phyloP scores from a whole-genome alignment of 495 filamentous ascomycete species.

The Penicillium robsamsonii region DNA sequence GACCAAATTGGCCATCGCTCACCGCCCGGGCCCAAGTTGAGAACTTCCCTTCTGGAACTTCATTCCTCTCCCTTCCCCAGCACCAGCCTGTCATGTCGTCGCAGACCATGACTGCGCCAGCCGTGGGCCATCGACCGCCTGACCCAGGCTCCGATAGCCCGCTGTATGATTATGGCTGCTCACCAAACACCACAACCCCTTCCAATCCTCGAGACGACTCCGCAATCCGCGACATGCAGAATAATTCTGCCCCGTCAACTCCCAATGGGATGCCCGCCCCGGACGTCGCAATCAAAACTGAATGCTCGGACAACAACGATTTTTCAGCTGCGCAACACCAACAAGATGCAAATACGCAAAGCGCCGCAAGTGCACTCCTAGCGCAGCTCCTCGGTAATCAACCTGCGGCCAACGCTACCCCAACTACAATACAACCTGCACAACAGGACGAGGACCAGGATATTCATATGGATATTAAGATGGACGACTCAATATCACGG shows the following conservation, averaged over 20 bases:
- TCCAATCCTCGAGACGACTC: slow-evolving; percentile 44
- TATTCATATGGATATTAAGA: slow-evolving; percentile 15
- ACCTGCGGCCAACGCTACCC: slow-evolving; percentile 23
- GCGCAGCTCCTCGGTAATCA: slow-evolving; percentile 46
- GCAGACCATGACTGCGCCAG: slow-evolving; percentile 57
- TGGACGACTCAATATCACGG: slow-evolving; percentile 23
- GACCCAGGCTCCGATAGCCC: slow-evolving; percentile 45
- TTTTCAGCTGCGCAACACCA: slow-evolving; percentile 15
- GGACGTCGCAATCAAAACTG: slow-evolving; percentile 39
- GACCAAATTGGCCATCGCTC: slow-evolving; percentile 30
- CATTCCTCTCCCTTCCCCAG: slow-evolving; percentile 28
- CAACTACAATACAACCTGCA: slow-evolving; percentile 15
- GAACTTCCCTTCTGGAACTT: slow-evolving; percentile 32
- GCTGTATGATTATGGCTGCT: slow-evolving; percentile 41
- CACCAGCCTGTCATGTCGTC: slow-evolving; percentile 50
- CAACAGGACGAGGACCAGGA: slow-evolving; percentile 19
- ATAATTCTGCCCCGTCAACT: slow-evolving; percentile 44
- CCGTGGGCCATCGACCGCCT: slow-evolving; percentile 51
- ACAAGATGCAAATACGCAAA: slow-evolving; percentile 33
- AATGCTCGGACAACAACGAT: slow-evolving; percentile 23
- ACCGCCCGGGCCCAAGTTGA: slow-evolving; percentile 33
- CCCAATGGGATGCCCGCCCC: slow-evolving; percentile 34
- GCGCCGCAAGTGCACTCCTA: slow-evolving; percentile 45
- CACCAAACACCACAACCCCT: slow-evolving; percentile 33
- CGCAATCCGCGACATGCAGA: slow-evolving; percentile 47